Conservation (phyloP, 2,329 filamentous ascomycete species). For the Ceratocystis cacaofunesta region DNA sequence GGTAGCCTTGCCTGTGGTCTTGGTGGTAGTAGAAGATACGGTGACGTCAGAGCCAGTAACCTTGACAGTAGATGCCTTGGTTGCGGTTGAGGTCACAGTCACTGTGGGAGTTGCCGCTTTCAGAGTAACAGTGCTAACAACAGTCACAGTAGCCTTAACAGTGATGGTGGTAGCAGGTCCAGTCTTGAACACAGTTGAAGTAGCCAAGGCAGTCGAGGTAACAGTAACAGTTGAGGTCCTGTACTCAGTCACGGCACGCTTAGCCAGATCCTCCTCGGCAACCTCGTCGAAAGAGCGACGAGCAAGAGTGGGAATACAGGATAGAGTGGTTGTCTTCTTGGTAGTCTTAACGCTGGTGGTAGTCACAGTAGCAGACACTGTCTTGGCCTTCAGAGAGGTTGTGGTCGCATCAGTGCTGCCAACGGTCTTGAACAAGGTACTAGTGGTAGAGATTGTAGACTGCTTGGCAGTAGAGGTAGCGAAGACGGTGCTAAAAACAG, state of each 20-base stretch:
- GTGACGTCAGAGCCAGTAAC: not conserved
- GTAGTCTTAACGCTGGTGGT: not conserved
- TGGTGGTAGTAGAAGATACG: slow-evolving; percentile 3
- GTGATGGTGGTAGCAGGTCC: not conserved
- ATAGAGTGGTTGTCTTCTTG: slow-evolving; percentile 6
- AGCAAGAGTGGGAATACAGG: not conserved
- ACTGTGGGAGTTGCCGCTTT: not conserved
- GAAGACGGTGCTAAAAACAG: not conserved
- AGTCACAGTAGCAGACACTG: not conserved
- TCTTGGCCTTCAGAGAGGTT: slow-evolving; percentile 4
- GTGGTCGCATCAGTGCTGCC: slow-evolving; percentile 9
- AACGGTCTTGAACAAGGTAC: slow-evolving; percentile 4
- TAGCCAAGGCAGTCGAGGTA: not conserved
- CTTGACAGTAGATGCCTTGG: not conserved
- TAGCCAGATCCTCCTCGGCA: slow-evolving; percentile 1
- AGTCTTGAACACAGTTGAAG: not conserved
- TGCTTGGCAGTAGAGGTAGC: not conserved
- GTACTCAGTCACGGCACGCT: not conserved
- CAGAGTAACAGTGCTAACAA: not conserved
- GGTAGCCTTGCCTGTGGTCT: not conserved
- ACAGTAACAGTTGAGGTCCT: slow-evolving; percentile 1
- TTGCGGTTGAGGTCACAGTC: not conserved
- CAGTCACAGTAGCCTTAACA: not conserved
- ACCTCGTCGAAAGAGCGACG: slow-evolving; percentile 1
- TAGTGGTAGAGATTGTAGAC: not conserved